phyloP scores from a whole-genome alignment of 2,329 filamentous ascomycete genomes.

The Ceratocystis diversiconidia region DNA sequence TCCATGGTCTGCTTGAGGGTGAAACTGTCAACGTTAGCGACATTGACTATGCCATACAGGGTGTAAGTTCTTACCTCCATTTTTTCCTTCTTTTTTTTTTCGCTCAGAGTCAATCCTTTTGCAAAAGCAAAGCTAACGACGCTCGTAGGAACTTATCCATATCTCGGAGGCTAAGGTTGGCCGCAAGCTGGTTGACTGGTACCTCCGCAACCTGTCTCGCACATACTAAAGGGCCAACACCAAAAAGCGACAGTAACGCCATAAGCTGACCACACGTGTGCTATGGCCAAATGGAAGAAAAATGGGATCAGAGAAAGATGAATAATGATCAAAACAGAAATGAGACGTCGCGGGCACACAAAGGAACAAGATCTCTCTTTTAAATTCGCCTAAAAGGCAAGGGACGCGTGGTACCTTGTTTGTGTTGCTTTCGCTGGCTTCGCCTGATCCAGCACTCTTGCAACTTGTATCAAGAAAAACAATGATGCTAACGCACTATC shows the following conservation, averaged over 20 bases:
- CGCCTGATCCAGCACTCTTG: neutral
- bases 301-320: conserved; percentile 18
- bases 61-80: conserved; percentile 43
- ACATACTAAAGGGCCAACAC: conserved; percentile 53
- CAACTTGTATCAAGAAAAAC: neutral
- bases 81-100: neutral
- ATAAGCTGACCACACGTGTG: neutral
- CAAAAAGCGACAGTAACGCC: neutral
- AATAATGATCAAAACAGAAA: conserved; percentile 19
- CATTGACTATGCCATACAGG: conserved; percentile 92
- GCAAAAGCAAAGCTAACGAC: conserved; percentile 4
- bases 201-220: conserved; percentile 87
- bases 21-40: conserved; percentile 89
- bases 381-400: neutral
- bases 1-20: conserved; percentile 71
- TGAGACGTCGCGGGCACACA: conserved; percentile 12
- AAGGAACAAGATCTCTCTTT: conserved; percentile 8
- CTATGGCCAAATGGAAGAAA: conserved; percentile 17
- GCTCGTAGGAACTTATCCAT: conserved; percentile 73
- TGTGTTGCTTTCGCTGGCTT: neutral
- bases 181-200: conserved; percentile 95
- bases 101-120: neutral
- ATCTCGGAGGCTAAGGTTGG: conserved; percentile 98
- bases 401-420: neutral
- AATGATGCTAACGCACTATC: neutral